Conservation (phyloP, 1,284 basidiomycete species). For the Marasmius tenuissimus region DNA sequence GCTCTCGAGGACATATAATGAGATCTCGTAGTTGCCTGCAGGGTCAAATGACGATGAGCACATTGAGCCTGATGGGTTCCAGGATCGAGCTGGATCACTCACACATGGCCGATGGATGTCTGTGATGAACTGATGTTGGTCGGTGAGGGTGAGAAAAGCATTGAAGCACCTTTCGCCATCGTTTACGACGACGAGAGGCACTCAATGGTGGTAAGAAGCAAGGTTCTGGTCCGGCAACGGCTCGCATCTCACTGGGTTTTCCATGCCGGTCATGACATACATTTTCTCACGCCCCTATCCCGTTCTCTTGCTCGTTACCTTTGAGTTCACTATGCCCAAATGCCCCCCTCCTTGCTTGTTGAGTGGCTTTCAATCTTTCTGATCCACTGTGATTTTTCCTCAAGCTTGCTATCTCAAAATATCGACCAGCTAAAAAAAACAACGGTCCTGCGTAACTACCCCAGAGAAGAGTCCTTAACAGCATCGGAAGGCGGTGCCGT, state of each 20-base stretch:
- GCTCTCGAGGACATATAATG: slow-evolving; percentile 68
- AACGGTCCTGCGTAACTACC: no score
- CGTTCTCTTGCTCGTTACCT: background rate
- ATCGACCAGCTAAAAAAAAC: no score
- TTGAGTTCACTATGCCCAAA: background rate
- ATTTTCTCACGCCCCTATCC: slow-evolving; percentile 1
- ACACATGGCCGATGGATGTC: slow-evolving; percentile 73
- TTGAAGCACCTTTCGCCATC: slow-evolving; percentile 49
- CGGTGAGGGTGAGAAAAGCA: slow-evolving; percentile 47
- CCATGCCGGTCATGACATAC: background rate
- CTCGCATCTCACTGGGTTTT: background rate
- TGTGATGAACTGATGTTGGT: slow-evolving; percentile 44
- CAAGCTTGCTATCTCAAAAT: no score
- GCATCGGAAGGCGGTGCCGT: no score
- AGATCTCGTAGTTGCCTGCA: slow-evolving; percentile 74
- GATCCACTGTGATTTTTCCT: no score
- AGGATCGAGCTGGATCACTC: slow-evolving; percentile 29
- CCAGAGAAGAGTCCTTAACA: no score
- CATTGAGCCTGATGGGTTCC: background rate
- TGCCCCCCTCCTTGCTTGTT: background rate
- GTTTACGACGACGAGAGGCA: slow-evolving; percentile 13
- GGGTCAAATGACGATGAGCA: slow-evolving; percentile 5
- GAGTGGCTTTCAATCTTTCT: no score
- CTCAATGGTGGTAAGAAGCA: background rate
- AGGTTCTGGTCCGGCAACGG: background rate